Percentiles rank a stretch among this genome's conserved stretches.
Evolutionary conservation across 1,139 yeast genomes (phyloP).

Genomic region (Tardiomyces depauwii): DNA sequence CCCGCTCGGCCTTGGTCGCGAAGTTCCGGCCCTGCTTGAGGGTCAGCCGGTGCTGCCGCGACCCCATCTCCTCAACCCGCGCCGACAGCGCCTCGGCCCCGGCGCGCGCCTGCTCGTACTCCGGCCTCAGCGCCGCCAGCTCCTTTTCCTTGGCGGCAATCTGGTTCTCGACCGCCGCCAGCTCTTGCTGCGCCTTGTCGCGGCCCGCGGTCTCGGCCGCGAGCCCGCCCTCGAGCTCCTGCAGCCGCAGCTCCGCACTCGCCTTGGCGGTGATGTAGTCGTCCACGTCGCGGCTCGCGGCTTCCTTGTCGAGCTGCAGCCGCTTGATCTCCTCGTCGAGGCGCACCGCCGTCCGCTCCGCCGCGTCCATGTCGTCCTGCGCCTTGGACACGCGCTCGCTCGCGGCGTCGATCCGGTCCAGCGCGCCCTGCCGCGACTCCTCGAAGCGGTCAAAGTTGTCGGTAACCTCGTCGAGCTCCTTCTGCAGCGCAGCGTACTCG

Average conservation of each 20-base stretch:
- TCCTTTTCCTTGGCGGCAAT: constrained; percentile 26
- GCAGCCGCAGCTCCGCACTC: not conserved
- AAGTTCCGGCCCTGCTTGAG: constrained; percentile 71
- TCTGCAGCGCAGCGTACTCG: constrained; percentile 39
- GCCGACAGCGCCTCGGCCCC: constrained; percentile 48
- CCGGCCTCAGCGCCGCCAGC: constrained; percentile 30
- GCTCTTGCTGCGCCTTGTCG: not conserved
- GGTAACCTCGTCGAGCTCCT: constrained; percentile 51
- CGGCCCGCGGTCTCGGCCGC: not conserved
- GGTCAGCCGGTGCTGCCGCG: constrained; percentile 52
- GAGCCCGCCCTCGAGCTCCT: not conserved
- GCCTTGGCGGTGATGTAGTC: not conserved
- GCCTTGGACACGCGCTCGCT: constrained; percentile 37
- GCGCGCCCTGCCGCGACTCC: constrained; percentile 41
- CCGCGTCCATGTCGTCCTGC: constrained; percentile 31
- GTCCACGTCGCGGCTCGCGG: constrained; percentile 14
- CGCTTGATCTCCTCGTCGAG: not conserved
- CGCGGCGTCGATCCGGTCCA: constrained; percentile 36
- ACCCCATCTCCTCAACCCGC: constrained; percentile 34
- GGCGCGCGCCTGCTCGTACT: constrained; percentile 36
- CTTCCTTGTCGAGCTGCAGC: not conserved
- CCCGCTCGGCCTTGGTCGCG: constrained; percentile 44
- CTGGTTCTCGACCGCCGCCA: constrained; percentile 31
- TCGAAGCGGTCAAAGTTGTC: constrained; percentile 53
- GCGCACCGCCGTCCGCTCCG: constrained; percentile 3